A percentile compares a stretch with the other conserved stretches of the same genome.
phyloP scores from a whole-genome alignment of 768 basidiomycete genomes.

The Trametes elegans region DNA sequence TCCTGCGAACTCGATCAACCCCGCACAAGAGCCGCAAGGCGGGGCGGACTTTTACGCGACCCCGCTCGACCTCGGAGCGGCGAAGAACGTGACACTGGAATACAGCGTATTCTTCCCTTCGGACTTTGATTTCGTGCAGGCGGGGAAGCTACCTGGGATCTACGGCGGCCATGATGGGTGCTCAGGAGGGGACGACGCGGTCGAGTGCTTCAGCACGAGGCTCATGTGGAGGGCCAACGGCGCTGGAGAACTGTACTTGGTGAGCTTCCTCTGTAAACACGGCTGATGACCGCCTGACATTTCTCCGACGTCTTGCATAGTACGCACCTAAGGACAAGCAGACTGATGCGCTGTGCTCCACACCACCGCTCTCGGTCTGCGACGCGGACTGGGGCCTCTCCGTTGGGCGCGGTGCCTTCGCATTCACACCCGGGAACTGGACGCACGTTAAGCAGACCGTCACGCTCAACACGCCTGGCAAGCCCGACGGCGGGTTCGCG shows the following conservation, averaged over 20 bases:
- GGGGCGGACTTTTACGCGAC: constrained; percentile 69
- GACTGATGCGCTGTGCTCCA: constrained; percentile 53
- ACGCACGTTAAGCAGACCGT: constrained; percentile 71
- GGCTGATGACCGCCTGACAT: background rate
- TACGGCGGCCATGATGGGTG: constrained; percentile 68
- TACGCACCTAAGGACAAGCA: constrained; percentile 78
- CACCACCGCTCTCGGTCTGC: constrained; percentile 59
- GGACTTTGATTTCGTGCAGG: constrained; percentile 76
- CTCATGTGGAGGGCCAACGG: constrained; percentile 79
- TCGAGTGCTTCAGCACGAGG: constrained; percentile 78
- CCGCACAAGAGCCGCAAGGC: constrained; percentile 57
- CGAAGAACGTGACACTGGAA: constrained; percentile 51
- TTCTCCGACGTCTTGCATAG: constrained; percentile 36
- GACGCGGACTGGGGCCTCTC: constrained; percentile 69
- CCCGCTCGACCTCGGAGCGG: constrained; percentile 44
- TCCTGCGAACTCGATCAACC: constrained; percentile 69
- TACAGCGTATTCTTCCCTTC: constrained; percentile 79
- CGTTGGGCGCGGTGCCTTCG: constrained; percentile 70
- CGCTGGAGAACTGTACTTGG: constrained; percentile 73
- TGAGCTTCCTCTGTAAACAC: constrained; percentile 33
- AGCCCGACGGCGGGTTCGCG: constrained; percentile 61
- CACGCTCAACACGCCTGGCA: constrained; percentile 69
- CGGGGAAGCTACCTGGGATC: constrained; percentile 82
- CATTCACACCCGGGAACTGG: constrained; percentile 62
- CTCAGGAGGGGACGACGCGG: constrained; percentile 72